Conservation (phyloP, 1,284 basidiomycete species). For the Pyrrhoderma noxium region DNA sequence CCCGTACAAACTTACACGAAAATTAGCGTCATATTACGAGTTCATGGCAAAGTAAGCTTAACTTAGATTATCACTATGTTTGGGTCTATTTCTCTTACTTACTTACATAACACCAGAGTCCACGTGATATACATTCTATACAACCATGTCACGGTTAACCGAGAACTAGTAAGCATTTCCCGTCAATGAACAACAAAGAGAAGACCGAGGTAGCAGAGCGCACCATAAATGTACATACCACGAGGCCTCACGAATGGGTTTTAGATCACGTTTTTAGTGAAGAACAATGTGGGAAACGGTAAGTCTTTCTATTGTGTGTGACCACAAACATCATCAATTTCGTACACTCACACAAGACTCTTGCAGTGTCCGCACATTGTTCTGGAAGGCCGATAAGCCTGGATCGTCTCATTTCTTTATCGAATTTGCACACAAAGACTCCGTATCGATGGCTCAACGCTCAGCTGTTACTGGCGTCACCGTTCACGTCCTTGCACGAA, state of each 20-base stretch:
- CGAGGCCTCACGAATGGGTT: constrained; percentile 6
- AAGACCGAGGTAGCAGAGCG: constrained; percentile 6
- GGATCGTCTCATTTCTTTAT: constrained; percentile 14
- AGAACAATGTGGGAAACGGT: constrained; percentile 6
- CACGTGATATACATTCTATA: too few species aligned
- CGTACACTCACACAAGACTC: not conserved
- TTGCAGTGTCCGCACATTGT: not conserved
- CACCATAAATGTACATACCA: constrained; percentile 13
- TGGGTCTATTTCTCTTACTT: too few species aligned
- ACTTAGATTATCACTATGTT: too few species aligned
- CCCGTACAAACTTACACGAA: too few species aligned
- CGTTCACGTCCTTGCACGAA: constrained; percentile 11
- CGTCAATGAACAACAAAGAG: not conserved
- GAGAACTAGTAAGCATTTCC: too few species aligned
- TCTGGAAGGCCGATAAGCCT: constrained; percentile 15
- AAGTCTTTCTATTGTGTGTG: not conserved
- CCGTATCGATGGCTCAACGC: constrained; percentile 8
- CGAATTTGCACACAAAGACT: constrained; percentile 14
- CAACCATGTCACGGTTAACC: too few species aligned
- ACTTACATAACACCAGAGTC: too few species aligned
- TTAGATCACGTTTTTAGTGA: constrained; percentile 10
- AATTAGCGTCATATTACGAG: too few species aligned
- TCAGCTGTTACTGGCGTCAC: constrained; percentile 5
- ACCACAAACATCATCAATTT: not conserved
- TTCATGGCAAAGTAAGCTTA: too few species aligned